Conservation (phyloP, 345 rosid species). For the Hypericum perforatum region DNA sequence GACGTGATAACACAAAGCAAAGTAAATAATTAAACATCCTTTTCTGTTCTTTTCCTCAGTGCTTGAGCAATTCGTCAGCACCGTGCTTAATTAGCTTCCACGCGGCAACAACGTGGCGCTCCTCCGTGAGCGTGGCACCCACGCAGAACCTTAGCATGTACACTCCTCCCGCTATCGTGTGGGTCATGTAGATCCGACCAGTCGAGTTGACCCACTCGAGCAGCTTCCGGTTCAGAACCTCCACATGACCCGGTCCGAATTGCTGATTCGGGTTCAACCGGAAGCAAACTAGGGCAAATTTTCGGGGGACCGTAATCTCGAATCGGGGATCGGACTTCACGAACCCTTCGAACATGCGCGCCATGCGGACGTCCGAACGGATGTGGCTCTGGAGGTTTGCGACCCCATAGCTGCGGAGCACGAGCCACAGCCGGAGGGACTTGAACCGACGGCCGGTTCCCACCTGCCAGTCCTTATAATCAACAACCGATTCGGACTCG, state of each 20-base stretch:
- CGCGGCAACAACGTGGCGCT: conserved; percentile 36
- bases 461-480: background rate
- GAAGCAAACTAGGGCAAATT: background rate
- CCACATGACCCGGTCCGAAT: background rate
- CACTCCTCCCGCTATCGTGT: conserved; percentile 24
- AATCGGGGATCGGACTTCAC: background rate
- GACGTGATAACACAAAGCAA: no score
- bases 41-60: background rate
- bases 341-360: background rate
- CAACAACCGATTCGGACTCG: background rate
- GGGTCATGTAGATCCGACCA: conserved; percentile 33
- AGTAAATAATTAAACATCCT: no score
- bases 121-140: conserved; percentile 37
- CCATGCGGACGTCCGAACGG: background rate
- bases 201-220: conserved; percentile 32
- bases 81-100: conserved; percentile 33
- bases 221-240: conserved; percentile 7
- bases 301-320: background rate
- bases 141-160: conserved; percentile 35
- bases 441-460: background rate
- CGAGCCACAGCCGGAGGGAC: background rate
- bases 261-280: background rate
- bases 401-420: background rate
- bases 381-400: conserved; percentile 1
- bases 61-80: conserved; percentile 3